Conservation (phyloP, 148 eudicot species). For the Rhododendron kiyosumense region DNA sequence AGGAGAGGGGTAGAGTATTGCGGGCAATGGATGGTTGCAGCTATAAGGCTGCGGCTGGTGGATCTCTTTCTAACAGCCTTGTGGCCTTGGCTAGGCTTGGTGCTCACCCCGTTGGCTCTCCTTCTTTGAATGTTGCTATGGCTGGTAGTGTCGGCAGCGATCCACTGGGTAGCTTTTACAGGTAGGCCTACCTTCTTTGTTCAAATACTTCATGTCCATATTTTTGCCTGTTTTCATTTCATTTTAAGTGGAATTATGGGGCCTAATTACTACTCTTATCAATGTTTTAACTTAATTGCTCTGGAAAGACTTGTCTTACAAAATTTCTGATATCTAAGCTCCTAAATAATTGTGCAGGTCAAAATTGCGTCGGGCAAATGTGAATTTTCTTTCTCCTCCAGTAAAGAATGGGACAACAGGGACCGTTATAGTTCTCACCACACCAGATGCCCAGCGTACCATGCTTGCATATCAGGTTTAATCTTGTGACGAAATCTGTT, state of each 20-base stretch:
- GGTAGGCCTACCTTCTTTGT: constrained; percentile 33
- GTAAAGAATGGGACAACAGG: constrained; percentile 96
- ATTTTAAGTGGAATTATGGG: not conserved
- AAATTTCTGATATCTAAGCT: not conserved
- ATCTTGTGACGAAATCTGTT: not conserved
- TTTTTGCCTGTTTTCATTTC: too few relatives aligned
- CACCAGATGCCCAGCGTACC: constrained; percentile 98
- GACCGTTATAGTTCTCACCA: constrained; percentile 93
- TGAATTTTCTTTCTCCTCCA: constrained; percentile 86
- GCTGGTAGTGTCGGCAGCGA: constrained; percentile 97
- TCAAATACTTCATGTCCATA: not conserved
- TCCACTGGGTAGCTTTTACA: constrained; percentile 94
- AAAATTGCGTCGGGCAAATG: constrained; percentile 81
- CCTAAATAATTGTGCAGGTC: constrained; percentile 33
- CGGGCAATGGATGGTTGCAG: constrained; percentile 98
- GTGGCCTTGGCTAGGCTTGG: constrained; percentile 99
- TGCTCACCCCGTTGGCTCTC: constrained; percentile 54
- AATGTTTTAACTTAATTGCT: not conserved
- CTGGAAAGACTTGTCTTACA: not conserved
- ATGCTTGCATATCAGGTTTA: constrained; percentile 97
- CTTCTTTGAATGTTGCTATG: constrained; percentile 78
- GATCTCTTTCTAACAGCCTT: constrained; percentile 89
- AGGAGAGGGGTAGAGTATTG: constrained; percentile 89
- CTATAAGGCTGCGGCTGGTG: constrained; percentile 99
- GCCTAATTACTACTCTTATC: not conserved